Evolutionary conservation across 257 asterid species (phyloP).

Genomic region (Solanum chilense): DNA sequence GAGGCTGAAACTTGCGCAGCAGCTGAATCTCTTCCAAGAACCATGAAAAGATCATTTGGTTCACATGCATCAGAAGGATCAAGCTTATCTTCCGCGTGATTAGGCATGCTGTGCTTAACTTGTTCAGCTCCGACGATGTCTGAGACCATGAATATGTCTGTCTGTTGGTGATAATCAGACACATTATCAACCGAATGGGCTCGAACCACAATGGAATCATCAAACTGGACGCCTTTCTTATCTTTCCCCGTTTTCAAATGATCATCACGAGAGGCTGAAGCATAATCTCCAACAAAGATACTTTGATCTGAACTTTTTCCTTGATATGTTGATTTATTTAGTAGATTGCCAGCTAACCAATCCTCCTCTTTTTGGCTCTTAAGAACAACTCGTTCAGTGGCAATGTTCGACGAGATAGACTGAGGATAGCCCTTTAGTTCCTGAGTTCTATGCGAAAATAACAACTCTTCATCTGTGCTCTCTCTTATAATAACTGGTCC

Average conservation of each 20-base stretch:
- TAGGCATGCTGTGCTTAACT: constrained; percentile 1
- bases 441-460: constrained; percentile 22
- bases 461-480: constrained; percentile 36
- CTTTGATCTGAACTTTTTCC: constrained; percentile 4
- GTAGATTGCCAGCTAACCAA: constrained; percentile 24
- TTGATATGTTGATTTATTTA: constrained; percentile 7
- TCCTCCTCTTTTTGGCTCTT: constrained; percentile 47
- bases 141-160: constrained; percentile 40
- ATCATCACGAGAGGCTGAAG: constrained; percentile 8
- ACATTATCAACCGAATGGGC: constrained; percentile 15
- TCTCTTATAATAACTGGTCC: constrained; percentile 20
- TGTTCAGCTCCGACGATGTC: constrained; percentile 31
- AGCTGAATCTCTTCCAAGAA: constrained; percentile 37
- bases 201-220: constrained; percentile 67
- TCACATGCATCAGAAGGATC: constrained; percentile 22
- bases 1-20: constrained; percentile 26
- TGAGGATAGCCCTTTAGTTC: constrained; percentile 10
- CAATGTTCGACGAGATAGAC: constrained; percentile 15
- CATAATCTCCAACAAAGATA: constrained; percentile 23
- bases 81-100: constrained; percentile 15
- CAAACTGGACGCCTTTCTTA: constrained; percentile 31
- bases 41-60: constrained; percentile 73
- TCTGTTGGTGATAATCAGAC: constrained; percentile 22
- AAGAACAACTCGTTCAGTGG: constrained; percentile 23
- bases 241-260: constrained; percentile 14